Evolutionary conservation across 306 rosid species (phyloP).

Genomic region (Cucurbita pepo): DNA sequence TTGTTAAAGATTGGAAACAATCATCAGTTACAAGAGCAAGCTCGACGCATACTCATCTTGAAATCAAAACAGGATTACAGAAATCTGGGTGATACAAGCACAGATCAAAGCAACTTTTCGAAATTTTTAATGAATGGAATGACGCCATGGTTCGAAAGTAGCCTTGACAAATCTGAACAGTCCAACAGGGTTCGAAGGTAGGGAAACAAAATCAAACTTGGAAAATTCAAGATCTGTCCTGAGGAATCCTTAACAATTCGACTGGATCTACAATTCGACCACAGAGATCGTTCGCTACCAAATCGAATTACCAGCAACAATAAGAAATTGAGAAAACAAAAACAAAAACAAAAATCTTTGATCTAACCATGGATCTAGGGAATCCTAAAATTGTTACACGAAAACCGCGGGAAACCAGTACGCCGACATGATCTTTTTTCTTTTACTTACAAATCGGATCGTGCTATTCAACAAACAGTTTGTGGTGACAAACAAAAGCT

Average conservation of each 20-base stretch:
- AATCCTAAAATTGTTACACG: neutral
- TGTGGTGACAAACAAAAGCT: neutral
- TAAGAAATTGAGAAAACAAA: too few relatives aligned
- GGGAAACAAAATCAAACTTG: neutral
- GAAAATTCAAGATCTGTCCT: neutral
- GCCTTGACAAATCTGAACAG: neutral
- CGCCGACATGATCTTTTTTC: neutral
- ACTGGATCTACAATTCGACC: neutral
- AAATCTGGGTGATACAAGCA: neutral
- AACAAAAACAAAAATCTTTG: neutral
- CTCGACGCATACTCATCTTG: neutral
- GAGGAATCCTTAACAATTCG: neutral
- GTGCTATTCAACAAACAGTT: neutral
- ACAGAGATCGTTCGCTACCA: neutral
- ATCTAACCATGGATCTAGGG: neutral
- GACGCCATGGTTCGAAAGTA: neutral
- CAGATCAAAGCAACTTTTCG: neutral
- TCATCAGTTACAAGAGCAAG: neutral
- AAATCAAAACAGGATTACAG: neutral
- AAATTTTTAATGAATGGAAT: neutral
- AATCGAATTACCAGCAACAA: neutral
- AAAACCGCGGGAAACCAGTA: neutral
- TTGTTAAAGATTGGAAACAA: neutral
- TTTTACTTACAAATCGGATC: neutral
- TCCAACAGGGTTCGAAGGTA: neutral